Base-by-base conservation (phyloP, 495 filamentous ascomycete species). In the Chaetomium fimeti region DNA sequence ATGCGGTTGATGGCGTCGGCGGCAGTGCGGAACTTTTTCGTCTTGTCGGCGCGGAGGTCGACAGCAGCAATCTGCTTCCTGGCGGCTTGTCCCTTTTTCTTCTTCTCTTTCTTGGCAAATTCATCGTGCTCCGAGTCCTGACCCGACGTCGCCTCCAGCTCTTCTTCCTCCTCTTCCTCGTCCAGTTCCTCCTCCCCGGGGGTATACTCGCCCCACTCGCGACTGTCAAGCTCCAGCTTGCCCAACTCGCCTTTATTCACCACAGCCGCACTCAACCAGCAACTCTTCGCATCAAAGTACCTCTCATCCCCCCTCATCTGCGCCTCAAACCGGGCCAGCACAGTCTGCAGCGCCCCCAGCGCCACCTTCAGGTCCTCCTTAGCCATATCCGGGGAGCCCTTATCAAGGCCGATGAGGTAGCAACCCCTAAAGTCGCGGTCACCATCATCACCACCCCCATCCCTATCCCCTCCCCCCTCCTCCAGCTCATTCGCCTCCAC, bases 1-100 rank as follows among this genome's bases (percentile, higher is more conserved):
- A 94, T 78, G 13, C 90, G 85, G 62, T 86, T 89, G 59, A 93
- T 83, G 15, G 92, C 80, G 66, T 94, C 89, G 66, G 77, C 56
- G 58, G 84, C 72, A 60, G 77, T 71, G 25, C 79, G 71, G 58
- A 81, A 67, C 52, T 79, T 80, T 22, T 71, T 71, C 2, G 65
- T 67, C 53, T 67, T 67, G 22, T 60, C 66, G 29, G 61, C 40
- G 4, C 61, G 61, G 43, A 60, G 45, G 16, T 64, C 66, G 11
- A 60, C 42, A 15, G n/a, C 22, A 12, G 64, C 68, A 18, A 42
- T 36, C 15, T 65, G 64, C 25, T 60, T 53, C 27, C 54, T 67
- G 15, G 58, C 24, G 2, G 29, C 51, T 7, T 45, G 20, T 2
- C 25, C 28, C 52, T 70, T 75, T 22, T 59, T 42, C 29, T 55